Conservation (phyloP, 768 basidiomycete species). For the Suillus sp. region DNA sequence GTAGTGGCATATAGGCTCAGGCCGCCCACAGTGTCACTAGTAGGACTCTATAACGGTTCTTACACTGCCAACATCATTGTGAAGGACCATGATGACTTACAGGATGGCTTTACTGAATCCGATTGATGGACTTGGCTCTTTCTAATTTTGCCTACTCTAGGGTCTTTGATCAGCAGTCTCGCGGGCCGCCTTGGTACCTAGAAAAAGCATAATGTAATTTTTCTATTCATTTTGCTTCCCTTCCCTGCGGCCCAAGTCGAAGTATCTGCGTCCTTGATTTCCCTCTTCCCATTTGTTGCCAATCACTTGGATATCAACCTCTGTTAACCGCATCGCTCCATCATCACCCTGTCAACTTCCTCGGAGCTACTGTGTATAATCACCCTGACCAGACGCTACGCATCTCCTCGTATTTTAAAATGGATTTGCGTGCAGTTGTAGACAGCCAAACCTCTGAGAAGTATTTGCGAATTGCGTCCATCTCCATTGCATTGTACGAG, state of each 20-base stretch:
- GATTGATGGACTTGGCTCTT: not conserved
- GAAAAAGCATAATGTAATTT: not conserved
- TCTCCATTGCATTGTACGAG: conserved; percentile 43
- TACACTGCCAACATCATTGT: not conserved
- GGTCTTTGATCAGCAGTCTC: not conserved
- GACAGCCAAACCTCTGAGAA: conserved; percentile 23
- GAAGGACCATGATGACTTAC: not conserved
- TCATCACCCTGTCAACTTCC: not conserved
- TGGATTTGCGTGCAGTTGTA: conserved; percentile 1
- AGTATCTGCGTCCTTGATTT: not conserved
- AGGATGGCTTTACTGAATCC: not conserved
- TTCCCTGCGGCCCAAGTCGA: not conserved
- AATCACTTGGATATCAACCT: not conserved
- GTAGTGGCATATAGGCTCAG: too few species aligned
- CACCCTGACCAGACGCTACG: not conserved
- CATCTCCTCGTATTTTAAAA: not conserved
- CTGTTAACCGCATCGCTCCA: not conserved
- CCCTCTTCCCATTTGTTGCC: not conserved
- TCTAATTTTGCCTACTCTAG: not conserved
- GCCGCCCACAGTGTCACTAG: too few species aligned
- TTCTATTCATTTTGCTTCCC: not conserved
- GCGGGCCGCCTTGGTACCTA: not conserved
- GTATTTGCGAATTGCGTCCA: conserved; percentile 39
- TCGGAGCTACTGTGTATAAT: not conserved
- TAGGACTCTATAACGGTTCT: not conserved